Conservation (phyloP, 2,329 filamentous ascomycete species). For the Fusarium setosum region DNA sequence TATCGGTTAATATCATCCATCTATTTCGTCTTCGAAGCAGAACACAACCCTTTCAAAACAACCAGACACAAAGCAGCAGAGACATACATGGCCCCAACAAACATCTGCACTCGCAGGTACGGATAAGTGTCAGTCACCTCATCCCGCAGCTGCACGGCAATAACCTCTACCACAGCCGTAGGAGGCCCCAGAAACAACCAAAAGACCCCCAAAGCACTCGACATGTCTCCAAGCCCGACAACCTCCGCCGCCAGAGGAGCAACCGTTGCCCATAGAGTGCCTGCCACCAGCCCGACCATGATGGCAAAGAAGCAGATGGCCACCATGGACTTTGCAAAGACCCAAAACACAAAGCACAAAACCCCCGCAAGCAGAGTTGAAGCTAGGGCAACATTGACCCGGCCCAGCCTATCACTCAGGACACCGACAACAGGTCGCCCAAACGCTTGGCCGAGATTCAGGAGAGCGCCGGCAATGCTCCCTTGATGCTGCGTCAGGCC, state of each 20-base stretch:
- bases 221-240: slow-evolving; percentile 4
- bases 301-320: slow-evolving; percentile 70
- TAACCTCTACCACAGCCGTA: slow-evolving; percentile 12
- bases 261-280: slow-evolving; percentile 8
- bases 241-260: slow-evolving; percentile 12
- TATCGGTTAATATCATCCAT: no score
- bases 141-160: neutral
- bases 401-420: slow-evolving; percentile 68
- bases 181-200: slow-evolving; percentile 7
- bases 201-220: slow-evolving; percentile 2
- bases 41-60: neutral
- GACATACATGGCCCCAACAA: neutral
- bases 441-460: slow-evolving; percentile 71
- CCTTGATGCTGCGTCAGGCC: slow-evolving; percentile 69
- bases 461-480: slow-evolving; percentile 67
- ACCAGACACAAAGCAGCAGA: neutral
- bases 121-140: neutral
- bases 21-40: neutral
- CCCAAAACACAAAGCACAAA: slow-evolving; percentile 71
- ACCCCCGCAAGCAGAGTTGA: slow-evolving; percentile 56
- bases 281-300: slow-evolving; percentile 65
- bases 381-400: slow-evolving; percentile 69
- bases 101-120: neutral
- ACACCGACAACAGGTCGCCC: slow-evolving; percentile 71
- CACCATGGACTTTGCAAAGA: slow-evolving; percentile 67